Evolutionary conservation across 345 rosid species (phyloP), one percentile per base, ranked within the genome.

Genomic region (Eucalyptus regnans): DNA sequence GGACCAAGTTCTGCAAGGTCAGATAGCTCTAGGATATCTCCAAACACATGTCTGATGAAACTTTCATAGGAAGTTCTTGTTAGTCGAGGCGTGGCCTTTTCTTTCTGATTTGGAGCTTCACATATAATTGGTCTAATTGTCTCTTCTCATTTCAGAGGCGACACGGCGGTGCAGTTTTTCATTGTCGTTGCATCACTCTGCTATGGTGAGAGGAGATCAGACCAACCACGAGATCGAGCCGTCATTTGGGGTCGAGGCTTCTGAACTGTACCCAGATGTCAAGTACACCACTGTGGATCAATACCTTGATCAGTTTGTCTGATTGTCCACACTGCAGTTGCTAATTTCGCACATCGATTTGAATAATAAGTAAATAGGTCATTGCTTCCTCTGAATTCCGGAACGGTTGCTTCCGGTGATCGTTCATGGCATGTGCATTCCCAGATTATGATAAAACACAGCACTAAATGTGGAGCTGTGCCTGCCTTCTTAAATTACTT

Each of bases 181-280:
- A 29, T 29, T 64, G 37, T 64, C 76, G 9, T 64, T 14, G 46
- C 90, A 23, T 46, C 90, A 87, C 33, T 80, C 89, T 23, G 87
- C 62, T 31, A 79, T 80, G 49, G 58, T 89, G 49, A 87, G 71
- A 71, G 90, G 90, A 87, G 90, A 87, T 50, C 89, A 89, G 12
- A 89, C 90, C 64, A 89, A 68, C 90, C 87, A 87, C 64, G 51
- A 87, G 62, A 48, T 89, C 29, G 84, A 87, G 88, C 87, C 37
- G 52, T 66, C 88, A 5, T 51, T 86, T 46, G 90, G 88, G 48
- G 90, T 86, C 3, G 90, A 89, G 90, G 88, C 90, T 12, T 86
- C 90, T 12, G 86, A 29, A 50, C 88, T 71, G 58, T 89, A 89
- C 88, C 90, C 88, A 4, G 88, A 89, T 71, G 86, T 86, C 29